These are phyloP conservation scores for Fusarium sp. DNA, from an alignment of 2,329 filamentous ascomycete genomes.

Conservation along the genomic window DNA sequence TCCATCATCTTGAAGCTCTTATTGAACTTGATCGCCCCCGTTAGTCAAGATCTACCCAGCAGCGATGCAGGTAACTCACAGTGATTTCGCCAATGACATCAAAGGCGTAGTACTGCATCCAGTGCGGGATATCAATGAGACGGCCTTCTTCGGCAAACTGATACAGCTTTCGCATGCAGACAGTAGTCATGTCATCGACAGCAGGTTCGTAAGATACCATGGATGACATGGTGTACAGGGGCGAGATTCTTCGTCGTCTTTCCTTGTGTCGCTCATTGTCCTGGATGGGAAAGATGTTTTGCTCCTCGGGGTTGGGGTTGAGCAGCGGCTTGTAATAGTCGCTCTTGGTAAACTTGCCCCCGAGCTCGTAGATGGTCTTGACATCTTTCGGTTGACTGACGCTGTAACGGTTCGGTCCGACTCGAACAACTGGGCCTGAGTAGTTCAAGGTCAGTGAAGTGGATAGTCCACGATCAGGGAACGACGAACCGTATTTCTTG, in stretches of 20 bases:
- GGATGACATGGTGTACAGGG: constrained; percentile 6
- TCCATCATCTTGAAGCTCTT: constrained; percentile 11
- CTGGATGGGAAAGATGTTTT: constrained; percentile 8
- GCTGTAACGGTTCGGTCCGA: constrained; percentile 10
- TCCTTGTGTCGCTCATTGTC: constrained; percentile 4
- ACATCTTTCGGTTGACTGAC: constrained; percentile 8
- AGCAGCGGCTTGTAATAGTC: constrained; percentile 9
- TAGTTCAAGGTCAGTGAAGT: background rate
- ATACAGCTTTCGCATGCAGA: constrained; percentile 2
- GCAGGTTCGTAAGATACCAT: constrained; percentile 6
- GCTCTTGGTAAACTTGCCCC: constrained; percentile 9
- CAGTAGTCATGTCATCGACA: constrained; percentile 1
- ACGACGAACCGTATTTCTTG: constrained; percentile 7
- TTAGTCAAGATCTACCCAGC: constrained; percentile 2
- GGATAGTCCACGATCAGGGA: background rate
- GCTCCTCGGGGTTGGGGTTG: constrained; percentile 7
- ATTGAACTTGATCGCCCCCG: constrained; percentile 1
- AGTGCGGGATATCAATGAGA: constrained; percentile 9
- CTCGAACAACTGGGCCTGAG: constrained; percentile 9
- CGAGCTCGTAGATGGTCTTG: constrained; percentile 8
- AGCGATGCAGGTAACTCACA: background rate
- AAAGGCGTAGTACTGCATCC: constrained; percentile 11
- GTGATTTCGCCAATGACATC: constrained; percentile 9
- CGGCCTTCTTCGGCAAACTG: constrained; percentile 11
- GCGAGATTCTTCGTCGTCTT: constrained; percentile 3